Evolutionary conservation across 78 protist species (phyloP).

Genomic region (Cavenderia fasciculata): DNA sequence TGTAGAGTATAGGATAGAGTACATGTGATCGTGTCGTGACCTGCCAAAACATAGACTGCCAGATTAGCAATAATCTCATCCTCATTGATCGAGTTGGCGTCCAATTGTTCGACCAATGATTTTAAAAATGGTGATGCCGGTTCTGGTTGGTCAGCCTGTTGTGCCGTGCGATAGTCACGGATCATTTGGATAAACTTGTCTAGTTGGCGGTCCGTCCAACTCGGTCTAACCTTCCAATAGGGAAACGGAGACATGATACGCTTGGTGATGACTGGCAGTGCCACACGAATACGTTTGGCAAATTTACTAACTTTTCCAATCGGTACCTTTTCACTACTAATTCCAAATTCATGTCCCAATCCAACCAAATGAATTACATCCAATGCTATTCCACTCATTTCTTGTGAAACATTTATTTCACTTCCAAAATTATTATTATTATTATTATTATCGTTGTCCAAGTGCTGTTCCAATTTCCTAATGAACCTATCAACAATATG

Average conservation of each 20-base stretch:
- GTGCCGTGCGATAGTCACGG: not conserved
- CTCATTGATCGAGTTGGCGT: not conserved
- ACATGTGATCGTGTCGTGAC: slow-evolving; percentile 4
- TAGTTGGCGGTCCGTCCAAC: not conserved
- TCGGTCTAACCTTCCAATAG: slow-evolving; percentile 1
- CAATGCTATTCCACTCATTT: not conserved
- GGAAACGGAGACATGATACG: not conserved
- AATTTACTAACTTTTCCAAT: not conserved
- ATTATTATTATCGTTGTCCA: not conserved
- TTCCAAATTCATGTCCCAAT: slow-evolving; percentile 3
- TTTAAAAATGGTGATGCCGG: not conserved
- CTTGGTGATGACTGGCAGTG: not conserved
- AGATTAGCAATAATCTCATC: not conserved
- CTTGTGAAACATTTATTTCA: not conserved
- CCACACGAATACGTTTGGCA: not conserved
- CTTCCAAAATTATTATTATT: not conserved
- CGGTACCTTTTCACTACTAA: not conserved
- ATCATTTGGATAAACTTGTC: not conserved
- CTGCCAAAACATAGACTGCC: not conserved
- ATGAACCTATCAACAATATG: not conserved
- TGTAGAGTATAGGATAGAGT: not conserved
- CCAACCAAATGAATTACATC: not conserved
- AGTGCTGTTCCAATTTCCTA: not conserved
- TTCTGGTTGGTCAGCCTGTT: not conserved
- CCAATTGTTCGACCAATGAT: not conserved